phyloP scores from a whole-genome alignment of 768 basidiomycete genomes.

The Filobasidium floriforme region DNA sequence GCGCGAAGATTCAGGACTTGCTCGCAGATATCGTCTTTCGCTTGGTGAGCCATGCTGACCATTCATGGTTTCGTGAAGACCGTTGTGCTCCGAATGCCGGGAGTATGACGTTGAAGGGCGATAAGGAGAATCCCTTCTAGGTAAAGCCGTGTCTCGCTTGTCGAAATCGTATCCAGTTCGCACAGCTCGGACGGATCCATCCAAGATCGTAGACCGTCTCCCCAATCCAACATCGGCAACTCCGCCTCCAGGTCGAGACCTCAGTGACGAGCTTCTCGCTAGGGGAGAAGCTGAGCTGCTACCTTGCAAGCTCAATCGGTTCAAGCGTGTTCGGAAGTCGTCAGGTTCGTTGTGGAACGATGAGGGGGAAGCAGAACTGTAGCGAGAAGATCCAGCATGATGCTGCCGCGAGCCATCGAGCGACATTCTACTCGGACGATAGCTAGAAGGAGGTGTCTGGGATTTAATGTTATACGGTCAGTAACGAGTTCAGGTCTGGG shows the following conservation, averaged over 20 bases:
- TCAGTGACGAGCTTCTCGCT: not conserved
- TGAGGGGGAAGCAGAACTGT: not conserved
- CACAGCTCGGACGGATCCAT: not conserved
- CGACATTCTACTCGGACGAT: not conserved
- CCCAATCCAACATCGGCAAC: slow-evolving; percentile 2
- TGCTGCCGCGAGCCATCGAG: not conserved
- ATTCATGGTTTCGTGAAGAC: not conserved
- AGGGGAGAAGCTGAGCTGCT: not conserved
- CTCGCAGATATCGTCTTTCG: not conserved
- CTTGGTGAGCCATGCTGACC: not conserved
- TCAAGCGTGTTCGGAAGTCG: slow-evolving; percentile 4
- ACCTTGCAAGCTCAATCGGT: not conserved
- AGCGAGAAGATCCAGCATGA: not conserved
- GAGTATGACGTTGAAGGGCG: not conserved
- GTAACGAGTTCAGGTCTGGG: not conserved
- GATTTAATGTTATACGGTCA: not conserved
- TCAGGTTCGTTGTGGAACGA: not conserved
- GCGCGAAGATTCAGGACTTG: not conserved
- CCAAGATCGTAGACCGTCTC: not conserved
- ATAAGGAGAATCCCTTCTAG: not conserved
- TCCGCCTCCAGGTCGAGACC: not conserved
- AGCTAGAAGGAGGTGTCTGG: not conserved
- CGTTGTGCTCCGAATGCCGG: not conserved
- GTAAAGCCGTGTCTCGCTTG: not conserved
- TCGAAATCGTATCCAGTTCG: not conserved